Percentiles rank a stretch among this genome's conserved stretches.
These are phyloP conservation scores for Inga oerstediana DNA, from an alignment of 306 rosid genomes.

Conservation along the genomic window DNA sequence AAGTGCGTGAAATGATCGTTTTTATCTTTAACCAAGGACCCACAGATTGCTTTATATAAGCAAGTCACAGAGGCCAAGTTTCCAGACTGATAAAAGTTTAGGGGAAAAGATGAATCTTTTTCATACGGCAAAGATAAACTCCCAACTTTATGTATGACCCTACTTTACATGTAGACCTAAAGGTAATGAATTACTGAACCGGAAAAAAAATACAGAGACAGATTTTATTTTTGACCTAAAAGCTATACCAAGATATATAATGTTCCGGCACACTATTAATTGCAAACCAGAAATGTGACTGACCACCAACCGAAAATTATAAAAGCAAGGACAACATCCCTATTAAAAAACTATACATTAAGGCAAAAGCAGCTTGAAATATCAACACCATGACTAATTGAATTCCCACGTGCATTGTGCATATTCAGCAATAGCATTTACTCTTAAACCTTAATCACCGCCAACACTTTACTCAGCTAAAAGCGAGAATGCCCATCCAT, in stretches of 20 bases:
- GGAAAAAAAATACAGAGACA: not conserved
- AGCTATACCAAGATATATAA: conserved; percentile 26
- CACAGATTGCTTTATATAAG: conserved; percentile 31
- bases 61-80: conserved; percentile 35
- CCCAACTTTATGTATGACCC: conserved; percentile 37
- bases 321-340: conserved; percentile 21
- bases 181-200: conserved; percentile 30
- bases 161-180: conserved; percentile 42
- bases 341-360: conserved; percentile 14
- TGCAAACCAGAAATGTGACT: conserved; percentile 16
- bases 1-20: conserved; percentile 37
- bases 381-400: conserved; percentile 7
- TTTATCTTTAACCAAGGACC: conserved; percentile 35
- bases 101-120: conserved; percentile 27
- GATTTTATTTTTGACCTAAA: conserved; percentile 20
- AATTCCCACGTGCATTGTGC: conserved; percentile 22
- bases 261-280: conserved; percentile 19
- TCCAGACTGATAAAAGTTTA: conserved; percentile 33
- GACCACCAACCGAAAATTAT: conserved; percentile 22
- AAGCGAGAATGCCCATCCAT: not conserved
- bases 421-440: conserved; percentile 3
- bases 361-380: conserved; percentile 16
- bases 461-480: not conserved
- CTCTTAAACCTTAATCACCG: not conserved
- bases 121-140: conserved; percentile 28